Evolutionary conservation across 345 rosid genomes (phyloP).

Genomic region (Cardamine chenopodiifolia): DNA sequence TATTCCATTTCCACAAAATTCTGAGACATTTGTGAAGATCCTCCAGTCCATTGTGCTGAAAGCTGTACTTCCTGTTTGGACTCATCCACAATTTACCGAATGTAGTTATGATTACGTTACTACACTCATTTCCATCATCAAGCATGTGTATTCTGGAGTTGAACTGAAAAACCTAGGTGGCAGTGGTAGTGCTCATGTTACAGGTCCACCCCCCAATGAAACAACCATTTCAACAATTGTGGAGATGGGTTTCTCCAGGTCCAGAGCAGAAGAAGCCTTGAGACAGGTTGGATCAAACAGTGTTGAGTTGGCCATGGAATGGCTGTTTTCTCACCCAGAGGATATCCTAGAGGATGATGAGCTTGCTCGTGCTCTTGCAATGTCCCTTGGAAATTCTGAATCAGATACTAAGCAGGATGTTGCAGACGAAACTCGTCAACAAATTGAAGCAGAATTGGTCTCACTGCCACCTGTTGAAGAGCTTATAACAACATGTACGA

Average conservation of each 20-base stretch:
- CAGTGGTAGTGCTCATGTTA: constrained; percentile 59
- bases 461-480: constrained; percentile 91
- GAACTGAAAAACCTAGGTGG: constrained; percentile 75
- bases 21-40: constrained; percentile 88
- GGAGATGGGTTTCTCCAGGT: constrained; percentile 96
- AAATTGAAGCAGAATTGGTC: constrained; percentile 71
- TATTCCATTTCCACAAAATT: constrained; percentile 73
- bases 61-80: constrained; percentile 92
- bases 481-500: constrained; percentile 77
- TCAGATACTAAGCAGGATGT: constrained; percentile 70
- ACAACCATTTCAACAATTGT: constrained; percentile 79
- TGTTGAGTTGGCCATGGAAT: constrained; percentile 98
- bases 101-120: constrained; percentile 82
- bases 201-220: constrained; percentile 93
- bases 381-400: constrained; percentile 92
- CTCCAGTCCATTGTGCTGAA: constrained; percentile 93
- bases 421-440: constrained; percentile 51
- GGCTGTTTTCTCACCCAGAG: constrained; percentile 94
- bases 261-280: constrained; percentile 95
- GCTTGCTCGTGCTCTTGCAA: constrained; percentile 97
- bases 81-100: constrained; percentile 76
- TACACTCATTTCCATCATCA: constrained; percentile 72
- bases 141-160: constrained; percentile 89
- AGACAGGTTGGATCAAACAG: constrained; percentile 91
- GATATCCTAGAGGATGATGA: constrained; percentile 95